Base-by-base conservation (phyloP, 2,329 filamentous ascomycete genomes). In the Alternaria atra region DNA sequence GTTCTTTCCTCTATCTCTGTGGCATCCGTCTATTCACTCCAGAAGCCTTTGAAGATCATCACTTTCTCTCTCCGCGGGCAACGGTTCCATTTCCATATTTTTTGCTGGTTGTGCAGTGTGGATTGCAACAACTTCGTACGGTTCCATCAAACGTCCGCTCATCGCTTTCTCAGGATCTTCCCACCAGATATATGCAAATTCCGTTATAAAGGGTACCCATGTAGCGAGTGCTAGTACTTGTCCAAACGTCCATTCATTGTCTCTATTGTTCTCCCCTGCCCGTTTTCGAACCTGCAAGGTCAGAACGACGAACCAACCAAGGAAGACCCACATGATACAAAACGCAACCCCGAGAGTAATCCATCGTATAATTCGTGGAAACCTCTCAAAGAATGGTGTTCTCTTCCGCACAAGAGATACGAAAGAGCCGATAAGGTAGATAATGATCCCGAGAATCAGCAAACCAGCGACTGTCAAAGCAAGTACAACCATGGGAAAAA, bases 181-280 rank as follows among this genome's bases (percentile, higher is more conserved):
- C 53, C 25, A 35, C 25, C 32, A 48, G 2, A 37, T 40, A 5
- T 42, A 50, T 5, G 27, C 34, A n/a, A 55, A 48, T 5, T 55
- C 43, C 6, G 32, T n/a, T n/a, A 55, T n/a, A n/a, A 40, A 52
- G 7, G 43, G 52, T 20, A 20, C 43, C 47, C 52, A 55, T 20
- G 42, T 55, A 2, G 43, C 12, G 10, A 55, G 52, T 2, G 42
- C 42, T 1, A 48, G 15, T 4, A 55, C 13, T 43, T 55, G 43
- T 9, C 43, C 25, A 15, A 55, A 39, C 1, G 52, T 32, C 52
- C 43, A 42, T 17, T 48, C 5, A 4, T 12, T 47, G 8, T 55
- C 52, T 15, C 3, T 9, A 6, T 55, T 55, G 1, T 40, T 34
- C 6, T 37, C 34, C 5, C 34, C 52, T 6, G 42, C 25, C 4